A percentile compares a stretch with the other conserved stretches of the same genome.
These are phyloP conservation scores for Wakefieldia striispora DNA, from an alignment of 768 basidiomycete species.

Conservation along the genomic window DNA sequence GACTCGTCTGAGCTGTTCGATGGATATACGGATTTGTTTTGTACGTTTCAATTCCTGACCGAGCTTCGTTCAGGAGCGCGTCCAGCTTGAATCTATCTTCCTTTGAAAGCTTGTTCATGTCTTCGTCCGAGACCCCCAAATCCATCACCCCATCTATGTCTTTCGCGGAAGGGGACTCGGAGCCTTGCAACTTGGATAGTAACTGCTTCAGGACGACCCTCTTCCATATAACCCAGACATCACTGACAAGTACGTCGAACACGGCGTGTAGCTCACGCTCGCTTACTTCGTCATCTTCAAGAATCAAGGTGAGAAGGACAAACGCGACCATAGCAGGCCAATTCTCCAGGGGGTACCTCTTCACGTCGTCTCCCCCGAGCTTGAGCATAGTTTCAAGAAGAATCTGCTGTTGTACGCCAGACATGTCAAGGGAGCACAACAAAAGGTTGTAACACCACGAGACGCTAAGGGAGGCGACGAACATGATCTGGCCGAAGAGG, in stretches of 20 bases:
- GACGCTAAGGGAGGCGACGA: conserved; percentile 17
- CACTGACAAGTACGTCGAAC: conserved; percentile 1
- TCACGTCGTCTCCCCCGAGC: not conserved
- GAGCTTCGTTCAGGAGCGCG: not conserved
- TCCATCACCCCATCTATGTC: not conserved
- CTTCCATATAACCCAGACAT: conserved; percentile 7
- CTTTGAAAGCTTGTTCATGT: not conserved
- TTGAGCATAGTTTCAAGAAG: not conserved
- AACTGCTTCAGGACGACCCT: not conserved
- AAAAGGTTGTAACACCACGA: conserved; percentile 33
- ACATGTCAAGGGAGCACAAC: conserved; percentile 33
- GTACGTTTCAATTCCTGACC: not conserved
- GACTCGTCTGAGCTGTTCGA: too few species aligned
- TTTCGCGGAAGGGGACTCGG: not conserved
- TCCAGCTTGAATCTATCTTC: not conserved
- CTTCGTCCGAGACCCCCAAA: not conserved
- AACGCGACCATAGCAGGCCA: conserved; percentile 13
- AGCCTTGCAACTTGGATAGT: not conserved
- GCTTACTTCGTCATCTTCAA: conserved; percentile 3
- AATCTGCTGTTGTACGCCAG: conserved; percentile 9
- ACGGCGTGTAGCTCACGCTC: not conserved
- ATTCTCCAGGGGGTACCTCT: not conserved
- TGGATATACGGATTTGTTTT: too few species aligned
- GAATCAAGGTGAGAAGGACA: conserved; percentile 6
- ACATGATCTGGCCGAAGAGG: conserved; percentile 14